A percentile compares a stretch with the other conserved stretches of the same genome.
phyloP scores from a whole-genome alignment of 2,329 filamentous ascomycete genomes.

The Zelopaecilomyces penicillatus region DNA sequence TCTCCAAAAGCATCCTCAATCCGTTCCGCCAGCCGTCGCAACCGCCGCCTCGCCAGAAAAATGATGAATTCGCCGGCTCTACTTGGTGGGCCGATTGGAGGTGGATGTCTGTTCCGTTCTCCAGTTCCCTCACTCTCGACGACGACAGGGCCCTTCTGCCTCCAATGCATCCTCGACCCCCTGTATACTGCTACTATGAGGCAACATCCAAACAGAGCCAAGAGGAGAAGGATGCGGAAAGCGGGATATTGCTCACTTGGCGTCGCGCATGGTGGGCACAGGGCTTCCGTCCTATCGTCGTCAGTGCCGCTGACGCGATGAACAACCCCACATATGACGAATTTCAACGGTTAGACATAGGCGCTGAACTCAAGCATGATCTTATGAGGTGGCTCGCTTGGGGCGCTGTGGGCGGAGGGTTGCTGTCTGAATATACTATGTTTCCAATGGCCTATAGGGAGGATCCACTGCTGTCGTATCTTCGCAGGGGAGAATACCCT shows the following conservation, averaged over 20 bases:
- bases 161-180: slow-evolving; percentile 58
- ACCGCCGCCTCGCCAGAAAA: slow-evolving; percentile 63
- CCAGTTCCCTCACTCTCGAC: slow-evolving; percentile 68
- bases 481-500: slow-evolving; percentile 70
- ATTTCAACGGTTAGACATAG: slow-evolving; percentile 55
- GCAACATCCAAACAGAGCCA: slow-evolving; percentile 52
- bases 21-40: slow-evolving; percentile 65
- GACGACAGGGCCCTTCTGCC: slow-evolving; percentile 79
- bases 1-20: slow-evolving; percentile 46
- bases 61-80: slow-evolving; percentile 69
- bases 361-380: slow-evolving; percentile 56
- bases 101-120: slow-evolving; percentile 80
- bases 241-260: slow-evolving; percentile 76
- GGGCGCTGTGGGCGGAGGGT: slow-evolving; percentile 79
- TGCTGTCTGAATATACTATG: slow-evolving; percentile 70
- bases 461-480: slow-evolving; percentile 60
- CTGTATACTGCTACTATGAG: slow-evolving; percentile 90
- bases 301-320: slow-evolving; percentile 72
- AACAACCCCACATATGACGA: slow-evolving; percentile 71
- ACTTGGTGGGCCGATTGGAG: slow-evolving; percentile 86
- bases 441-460: slow-evolving; percentile 75
- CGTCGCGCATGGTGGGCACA: slow-evolving; percentile 91
- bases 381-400: slow-evolving; percentile 85
- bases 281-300: slow-evolving; percentile 77
- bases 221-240: slow-evolving; percentile 62